Evolutionary conservation across 345 rosid species (phyloP), one percentile per base, ranked within the genome.

Genomic region (Eucalyptus polyanthemos): DNA sequence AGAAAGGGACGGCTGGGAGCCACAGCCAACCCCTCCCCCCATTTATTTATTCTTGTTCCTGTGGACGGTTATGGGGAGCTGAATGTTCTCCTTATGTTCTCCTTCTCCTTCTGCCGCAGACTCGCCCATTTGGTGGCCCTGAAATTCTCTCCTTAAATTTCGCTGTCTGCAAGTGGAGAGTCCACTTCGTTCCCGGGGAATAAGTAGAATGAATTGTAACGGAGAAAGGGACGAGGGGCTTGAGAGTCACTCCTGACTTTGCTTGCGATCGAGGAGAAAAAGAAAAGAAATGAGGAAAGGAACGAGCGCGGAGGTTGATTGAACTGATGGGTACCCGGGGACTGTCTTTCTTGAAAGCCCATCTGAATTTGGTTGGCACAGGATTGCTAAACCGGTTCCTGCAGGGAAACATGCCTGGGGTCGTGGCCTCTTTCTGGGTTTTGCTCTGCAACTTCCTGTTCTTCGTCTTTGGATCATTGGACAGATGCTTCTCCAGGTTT

Each of bases 371-470:
- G 89, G 37, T 89, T 86, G 51, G 89, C 17, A 90, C 67, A 54
- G 54, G 80, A 87, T 76, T 88, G 89, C 80, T 93, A 27, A 89
- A 89, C 88, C 91, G 87, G 91, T 86, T 92, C 91, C 7, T 93
- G 91, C 65, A 27, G 91, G 90, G 91, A 56, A 90, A 88, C 87
- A 89, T 94, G 94, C 92, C 91, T 25, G 51, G 91, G 49, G 50
- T 88, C 58, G 88, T 92, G 81, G 14, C 90, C 89, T 93, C 92
- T 88, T 91, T 93, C 90, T 92, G 94, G 96, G 91, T 80, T 91
- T 93, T 91, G 88, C 88, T 97, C 90, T 95, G 88, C 92, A 92
- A 91, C 88, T 90, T 90, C 93, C 83, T 93, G 86, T 81, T 91
- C 90, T 91, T 21, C 90, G 90, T 93, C 51, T 87, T 93, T 67